phyloP scores from a whole-genome alignment of 805 yeast species.

The Wilhelminamyces savonicus region DNA sequence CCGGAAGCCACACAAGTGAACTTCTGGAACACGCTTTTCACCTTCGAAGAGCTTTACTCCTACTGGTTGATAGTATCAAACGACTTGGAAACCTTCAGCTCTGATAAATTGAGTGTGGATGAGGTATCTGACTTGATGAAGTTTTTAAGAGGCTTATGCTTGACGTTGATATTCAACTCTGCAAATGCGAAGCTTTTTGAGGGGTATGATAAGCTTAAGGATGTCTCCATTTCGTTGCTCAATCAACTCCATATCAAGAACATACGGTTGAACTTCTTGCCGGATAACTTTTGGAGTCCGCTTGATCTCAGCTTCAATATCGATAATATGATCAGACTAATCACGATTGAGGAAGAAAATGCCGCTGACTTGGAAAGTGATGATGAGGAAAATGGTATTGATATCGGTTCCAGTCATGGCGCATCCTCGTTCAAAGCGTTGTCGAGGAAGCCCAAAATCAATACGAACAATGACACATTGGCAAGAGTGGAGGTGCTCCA shows the following conservation, averaged over 20 bases:
- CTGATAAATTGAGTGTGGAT: constrained; percentile 32
- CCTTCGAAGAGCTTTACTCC: constrained; percentile 58
- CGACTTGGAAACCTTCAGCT: constrained; percentile 51
- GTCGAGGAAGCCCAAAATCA: neutral
- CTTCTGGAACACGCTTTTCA: constrained; percentile 34
- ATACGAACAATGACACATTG: constrained; percentile 3
- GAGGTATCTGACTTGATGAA: constrained; percentile 36
- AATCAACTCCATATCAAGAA: constrained; percentile 64
- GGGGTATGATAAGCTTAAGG: constrained; percentile 11
- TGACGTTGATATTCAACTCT: constrained; percentile 41
- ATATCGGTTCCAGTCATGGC: neutral
- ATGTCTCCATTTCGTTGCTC: constrained; percentile 44
- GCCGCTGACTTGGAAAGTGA: constrained; percentile 6
- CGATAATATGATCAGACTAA: constrained; percentile 27
- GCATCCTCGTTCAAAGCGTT: neutral
- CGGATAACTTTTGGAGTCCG: constrained; percentile 48
- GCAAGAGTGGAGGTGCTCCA: constrained; percentile 46
- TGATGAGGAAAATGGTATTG: constrained; percentile 8
- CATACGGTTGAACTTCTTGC: constrained; percentile 50
- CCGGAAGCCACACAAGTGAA: neutral
- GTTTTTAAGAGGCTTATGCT: constrained; percentile 46
- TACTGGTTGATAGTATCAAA: constrained; percentile 63
- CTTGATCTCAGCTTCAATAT: constrained; percentile 23
- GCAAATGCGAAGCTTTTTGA: constrained; percentile 2
- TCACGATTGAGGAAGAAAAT: constrained; percentile 40